phyloP scores from a whole-genome alignment of 2,329 filamentous ascomycete genomes.

The Penicillium sp. region DNA sequence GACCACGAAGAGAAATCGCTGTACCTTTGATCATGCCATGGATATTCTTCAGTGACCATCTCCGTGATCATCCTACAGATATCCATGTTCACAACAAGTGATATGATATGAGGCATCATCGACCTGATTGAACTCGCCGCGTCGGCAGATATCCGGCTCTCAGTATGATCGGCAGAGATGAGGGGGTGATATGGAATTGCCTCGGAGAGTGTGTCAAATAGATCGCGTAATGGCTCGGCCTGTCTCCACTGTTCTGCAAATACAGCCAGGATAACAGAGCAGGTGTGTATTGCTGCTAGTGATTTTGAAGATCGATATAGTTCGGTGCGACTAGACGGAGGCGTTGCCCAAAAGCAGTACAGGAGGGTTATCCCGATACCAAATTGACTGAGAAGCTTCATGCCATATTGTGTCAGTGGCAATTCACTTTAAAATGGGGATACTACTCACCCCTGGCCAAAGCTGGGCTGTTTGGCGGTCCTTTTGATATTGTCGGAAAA shows the following conservation, averaged over 20 bases:
- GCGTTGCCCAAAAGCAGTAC: conserved; percentile 20
- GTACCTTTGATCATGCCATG: background rate
- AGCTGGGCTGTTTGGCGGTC: conserved; percentile 18
- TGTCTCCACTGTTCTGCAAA: conserved; percentile 16
- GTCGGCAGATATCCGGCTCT: background rate
- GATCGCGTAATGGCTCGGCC: conserved; percentile 15
- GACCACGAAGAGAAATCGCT: background rate
- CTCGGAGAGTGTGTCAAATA: conserved; percentile 13
- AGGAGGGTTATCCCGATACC: conserved; percentile 14
- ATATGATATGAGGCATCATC: conserved; percentile 1
- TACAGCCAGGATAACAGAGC: conserved; percentile 14
- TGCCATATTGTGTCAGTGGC: background rate
- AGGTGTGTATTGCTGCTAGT: conserved; percentile 13
- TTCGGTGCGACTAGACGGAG: background rate
- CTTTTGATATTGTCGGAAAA: conserved; percentile 18
- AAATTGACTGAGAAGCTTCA: conserved; percentile 17
- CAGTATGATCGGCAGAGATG: background rate
- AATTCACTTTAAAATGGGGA: background rate
- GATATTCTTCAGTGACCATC: conserved; percentile 12
- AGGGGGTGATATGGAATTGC: conserved; percentile 1
- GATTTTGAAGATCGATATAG: conserved; percentile 5
- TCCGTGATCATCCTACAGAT: conserved; percentile 15
- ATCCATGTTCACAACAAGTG: conserved; percentile 11
- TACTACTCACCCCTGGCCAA: conserved; percentile 14
- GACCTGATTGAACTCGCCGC: conserved; percentile 4